Evolutionary conservation across 805 yeast species (phyloP).

Genomic region (Ogataea trehalophila): DNA sequence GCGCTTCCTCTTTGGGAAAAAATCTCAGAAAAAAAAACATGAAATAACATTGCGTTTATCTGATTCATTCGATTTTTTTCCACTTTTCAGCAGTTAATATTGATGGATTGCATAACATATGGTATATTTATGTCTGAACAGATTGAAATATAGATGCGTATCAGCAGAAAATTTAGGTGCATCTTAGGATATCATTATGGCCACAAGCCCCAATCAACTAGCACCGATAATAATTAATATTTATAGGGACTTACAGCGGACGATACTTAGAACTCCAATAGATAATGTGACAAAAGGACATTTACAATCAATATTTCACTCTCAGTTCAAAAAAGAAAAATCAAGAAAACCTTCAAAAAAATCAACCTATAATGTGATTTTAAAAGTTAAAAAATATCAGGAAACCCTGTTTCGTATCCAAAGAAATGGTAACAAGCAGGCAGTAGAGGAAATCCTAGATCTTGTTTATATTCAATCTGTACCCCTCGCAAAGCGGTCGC

Average conservation of each 20-base stretch:
- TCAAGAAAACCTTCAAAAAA: not conserved
- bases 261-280: constrained; percentile 4
- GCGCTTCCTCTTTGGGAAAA: constrained; percentile 1
- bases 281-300: constrained; percentile 7
- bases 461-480: constrained; percentile 5
- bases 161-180: too few relatives aligned
- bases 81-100: too few relatives aligned
- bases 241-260: constrained; percentile 7
- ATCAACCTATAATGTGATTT: not conserved
- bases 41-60: not conserved
- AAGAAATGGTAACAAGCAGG: constrained; percentile 4
- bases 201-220: not conserved
- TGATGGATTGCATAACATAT: too few relatives aligned
- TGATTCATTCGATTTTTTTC: too few relatives aligned
- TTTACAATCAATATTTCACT: constrained; percentile 1
- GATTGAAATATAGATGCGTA: too few relatives aligned
- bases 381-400: constrained; percentile 1
- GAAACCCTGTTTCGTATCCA: constrained; percentile 3
- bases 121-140: too few relatives aligned
- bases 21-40: not conserved
- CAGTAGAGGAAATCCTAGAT: constrained; percentile 5
- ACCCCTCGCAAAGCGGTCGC: constrained; percentile 7
- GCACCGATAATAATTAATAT: not conserved
- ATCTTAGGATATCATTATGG: too few relatives aligned
- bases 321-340: not conserved